These are phyloP conservation scores for Arthrinium phaeospermum DNA, from an alignment of 2,329 filamentous ascomycete species.

Conservation along the genomic window DNA sequence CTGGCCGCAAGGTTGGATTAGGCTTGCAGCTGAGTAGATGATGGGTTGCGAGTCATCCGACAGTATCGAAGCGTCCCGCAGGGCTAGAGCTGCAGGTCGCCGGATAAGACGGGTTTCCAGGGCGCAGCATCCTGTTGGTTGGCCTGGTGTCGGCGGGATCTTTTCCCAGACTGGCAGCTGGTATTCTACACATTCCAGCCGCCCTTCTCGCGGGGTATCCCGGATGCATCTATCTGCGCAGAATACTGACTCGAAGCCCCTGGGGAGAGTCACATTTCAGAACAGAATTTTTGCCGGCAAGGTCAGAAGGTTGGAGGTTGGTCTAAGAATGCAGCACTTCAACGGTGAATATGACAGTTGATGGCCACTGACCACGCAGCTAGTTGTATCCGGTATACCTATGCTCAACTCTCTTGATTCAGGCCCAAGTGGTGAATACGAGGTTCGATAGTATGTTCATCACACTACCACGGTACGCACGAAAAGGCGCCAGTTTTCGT, in stretches of 20 bases:
- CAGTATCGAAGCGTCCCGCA: neutral
- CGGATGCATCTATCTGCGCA: neutral
- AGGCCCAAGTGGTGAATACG: neutral
- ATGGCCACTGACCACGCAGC: neutral
- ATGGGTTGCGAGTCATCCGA: neutral
- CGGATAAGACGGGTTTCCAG: slow-evolving; percentile 2
- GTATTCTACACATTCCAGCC: neutral
- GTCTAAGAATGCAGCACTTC: neutral
- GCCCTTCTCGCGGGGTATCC: neutral
- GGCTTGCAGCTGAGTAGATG: slow-evolving; percentile 3
- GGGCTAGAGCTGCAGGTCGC: slow-evolving; percentile 5
- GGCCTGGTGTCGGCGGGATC: neutral
- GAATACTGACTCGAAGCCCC: neutral
- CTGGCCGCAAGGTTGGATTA: neutral
- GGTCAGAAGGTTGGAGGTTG: neutral
- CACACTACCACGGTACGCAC: neutral
- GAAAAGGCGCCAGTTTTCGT: slow-evolving; percentile 8
- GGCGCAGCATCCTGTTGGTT: slow-evolving; percentile 2
- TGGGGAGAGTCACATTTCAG: neutral
- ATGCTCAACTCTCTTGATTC: slow-evolving; percentile 14
- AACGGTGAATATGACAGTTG: neutral
- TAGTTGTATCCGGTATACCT: neutral
- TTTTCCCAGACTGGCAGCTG: slow-evolving; percentile 1
- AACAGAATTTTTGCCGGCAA: neutral
- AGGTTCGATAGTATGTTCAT: neutral